Evolutionary conservation across 2,329 filamentous ascomycete species (phyloP).

Genomic region (Pleomassaria siparia): DNA sequence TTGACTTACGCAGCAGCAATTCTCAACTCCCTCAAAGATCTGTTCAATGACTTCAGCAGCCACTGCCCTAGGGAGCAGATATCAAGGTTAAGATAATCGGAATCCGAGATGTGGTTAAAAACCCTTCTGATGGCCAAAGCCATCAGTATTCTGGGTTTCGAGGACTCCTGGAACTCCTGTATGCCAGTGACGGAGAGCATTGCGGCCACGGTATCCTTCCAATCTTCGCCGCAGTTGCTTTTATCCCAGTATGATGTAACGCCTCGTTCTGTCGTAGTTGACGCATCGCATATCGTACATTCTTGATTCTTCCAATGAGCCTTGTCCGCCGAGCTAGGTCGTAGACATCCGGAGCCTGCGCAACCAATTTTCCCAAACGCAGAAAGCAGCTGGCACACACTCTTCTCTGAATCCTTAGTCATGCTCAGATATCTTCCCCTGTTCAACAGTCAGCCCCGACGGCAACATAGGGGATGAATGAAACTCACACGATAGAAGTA

Average conservation of each 20-base stretch:
- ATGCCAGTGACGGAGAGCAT: constrained; percentile 33
- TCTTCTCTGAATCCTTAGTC: constrained; percentile 17
- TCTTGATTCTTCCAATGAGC: constrained; percentile 14
- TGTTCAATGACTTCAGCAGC: constrained; percentile 78
- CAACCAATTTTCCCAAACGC: constrained; percentile 38
- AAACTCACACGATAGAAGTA: constrained; percentile 29
- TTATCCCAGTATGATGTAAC: constrained; percentile 27
- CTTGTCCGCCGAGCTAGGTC: constrained; percentile 2
- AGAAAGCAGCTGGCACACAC: constrained; percentile 26
- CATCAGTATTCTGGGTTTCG: constrained; percentile 33
- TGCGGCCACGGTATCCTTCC: constrained; percentile 35
- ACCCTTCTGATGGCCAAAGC: constrained; percentile 61
- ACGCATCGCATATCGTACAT: constrained; percentile 31
- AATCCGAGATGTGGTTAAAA: constrained; percentile 64
- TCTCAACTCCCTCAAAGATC: constrained; percentile 81
- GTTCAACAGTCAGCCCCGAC: constrained; percentile 12
- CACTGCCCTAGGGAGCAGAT: constrained; percentile 72
- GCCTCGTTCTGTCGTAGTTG: constrained; percentile 2
- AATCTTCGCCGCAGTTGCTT: constrained; percentile 22
- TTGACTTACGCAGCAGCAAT: constrained; percentile 69
- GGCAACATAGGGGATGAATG: not conserved
- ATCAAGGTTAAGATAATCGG: constrained; percentile 66
- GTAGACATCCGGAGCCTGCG: constrained; percentile 30
- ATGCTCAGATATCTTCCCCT: constrained; percentile 28
- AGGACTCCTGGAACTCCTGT: constrained; percentile 31